These are phyloP conservation scores for Trichocladium uniseriatum DNA, from an alignment of 495 filamentous ascomycete genomes.

Conservation along the genomic window DNA sequence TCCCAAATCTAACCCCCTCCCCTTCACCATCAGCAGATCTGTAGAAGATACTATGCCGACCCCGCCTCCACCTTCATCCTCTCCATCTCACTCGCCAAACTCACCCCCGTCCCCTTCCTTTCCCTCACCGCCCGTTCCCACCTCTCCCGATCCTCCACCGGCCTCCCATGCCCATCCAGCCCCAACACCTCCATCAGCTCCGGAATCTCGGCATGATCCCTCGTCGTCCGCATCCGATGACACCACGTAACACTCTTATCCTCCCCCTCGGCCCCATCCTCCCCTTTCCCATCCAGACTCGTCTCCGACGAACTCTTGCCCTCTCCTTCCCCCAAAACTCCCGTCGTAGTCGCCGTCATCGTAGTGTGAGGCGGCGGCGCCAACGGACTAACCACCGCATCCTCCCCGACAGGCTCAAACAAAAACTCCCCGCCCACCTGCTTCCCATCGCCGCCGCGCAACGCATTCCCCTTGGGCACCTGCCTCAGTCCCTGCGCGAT, in stretches of 20 bases:
- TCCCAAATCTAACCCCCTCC: background rate
- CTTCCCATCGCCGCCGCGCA: conserved; percentile 57
- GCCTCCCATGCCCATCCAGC: conserved; percentile 37
- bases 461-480: conserved; percentile 40
- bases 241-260: conserved; percentile 65
- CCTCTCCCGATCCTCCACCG: conserved; percentile 32
- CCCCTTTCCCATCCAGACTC: conserved; percentile 23
- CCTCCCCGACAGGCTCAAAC: conserved; percentile 44
- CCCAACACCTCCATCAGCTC: conserved; percentile 55
- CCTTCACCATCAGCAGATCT: background rate
- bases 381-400: conserved; percentile 1
- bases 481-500: conserved; percentile 51
- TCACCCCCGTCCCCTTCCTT: conserved; percentile 39
- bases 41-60: background rate
- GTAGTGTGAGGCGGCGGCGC: conserved; percentile 25
- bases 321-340: background rate
- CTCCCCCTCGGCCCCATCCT: conserved; percentile 19
- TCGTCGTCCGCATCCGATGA: conserved; percentile 70
- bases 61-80: conserved; percentile 18
- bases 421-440: conserved; percentile 82
- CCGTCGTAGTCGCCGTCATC: conserved; percentile 17
- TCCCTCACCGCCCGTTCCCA: conserved; percentile 32
- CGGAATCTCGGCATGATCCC: conserved; percentile 66
- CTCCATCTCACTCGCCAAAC: conserved; percentile 35
- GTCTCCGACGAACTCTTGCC: conserved; percentile 8